A percentile compares a stretch with the other conserved stretches of the same genome.
phyloP scores from a whole-genome alignment of 768 basidiomycete species.

The Kwoniella dendrophila region DNA sequence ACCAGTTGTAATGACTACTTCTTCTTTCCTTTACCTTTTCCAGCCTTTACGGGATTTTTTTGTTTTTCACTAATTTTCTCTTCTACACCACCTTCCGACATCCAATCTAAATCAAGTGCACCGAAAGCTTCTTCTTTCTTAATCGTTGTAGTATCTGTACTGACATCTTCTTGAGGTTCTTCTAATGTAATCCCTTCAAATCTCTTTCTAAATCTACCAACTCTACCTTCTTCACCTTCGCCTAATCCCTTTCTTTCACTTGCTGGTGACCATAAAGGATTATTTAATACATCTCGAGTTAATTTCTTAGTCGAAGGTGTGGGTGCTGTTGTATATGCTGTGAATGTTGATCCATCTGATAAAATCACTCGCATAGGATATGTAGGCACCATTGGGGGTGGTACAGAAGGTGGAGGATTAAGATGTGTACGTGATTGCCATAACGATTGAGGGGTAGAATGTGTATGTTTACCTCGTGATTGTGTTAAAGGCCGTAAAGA shows the following conservation, averaged over 20 bases:
- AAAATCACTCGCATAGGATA: slow-evolving; percentile 83
- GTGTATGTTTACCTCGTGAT: slow-evolving; percentile 14
- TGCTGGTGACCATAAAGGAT: slow-evolving; percentile 80
- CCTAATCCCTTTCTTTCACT: slow-evolving; percentile 59
- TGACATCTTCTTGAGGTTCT: slow-evolving; percentile 2
- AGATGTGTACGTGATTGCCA: slow-evolving; percentile 74
- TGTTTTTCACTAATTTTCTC: slow-evolving; percentile 48
- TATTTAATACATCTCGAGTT: slow-evolving; percentile 84
- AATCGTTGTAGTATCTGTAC: neutral
- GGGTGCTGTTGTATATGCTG: slow-evolving; percentile 86
- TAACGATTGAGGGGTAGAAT: slow-evolving; percentile 43
- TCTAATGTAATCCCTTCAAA: slow-evolving; percentile 61
- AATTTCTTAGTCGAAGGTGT: slow-evolving; percentile 69
- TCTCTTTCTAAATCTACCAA: slow-evolving; percentile 76
- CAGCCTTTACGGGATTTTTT: slow-evolving; percentile 26
- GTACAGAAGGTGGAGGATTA: slow-evolving; percentile 66
- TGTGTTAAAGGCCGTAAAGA: neutral
- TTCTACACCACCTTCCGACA: slow-evolving; percentile 52
- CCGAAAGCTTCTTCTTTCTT: slow-evolving; percentile 17
- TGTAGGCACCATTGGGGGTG: slow-evolving; percentile 80
- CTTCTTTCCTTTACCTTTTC: slow-evolving; percentile 32
- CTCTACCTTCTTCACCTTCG: slow-evolving; percentile 74
- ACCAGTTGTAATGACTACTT: slow-evolving; percentile 49
- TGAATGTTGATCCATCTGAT: slow-evolving; percentile 84
- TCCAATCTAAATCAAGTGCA: slow-evolving; percentile 51